These are phyloP conservation scores for Pseudohalonectria lignicola DNA, from an alignment of 2,329 filamentous ascomycete genomes.

Conservation along the genomic window DNA sequence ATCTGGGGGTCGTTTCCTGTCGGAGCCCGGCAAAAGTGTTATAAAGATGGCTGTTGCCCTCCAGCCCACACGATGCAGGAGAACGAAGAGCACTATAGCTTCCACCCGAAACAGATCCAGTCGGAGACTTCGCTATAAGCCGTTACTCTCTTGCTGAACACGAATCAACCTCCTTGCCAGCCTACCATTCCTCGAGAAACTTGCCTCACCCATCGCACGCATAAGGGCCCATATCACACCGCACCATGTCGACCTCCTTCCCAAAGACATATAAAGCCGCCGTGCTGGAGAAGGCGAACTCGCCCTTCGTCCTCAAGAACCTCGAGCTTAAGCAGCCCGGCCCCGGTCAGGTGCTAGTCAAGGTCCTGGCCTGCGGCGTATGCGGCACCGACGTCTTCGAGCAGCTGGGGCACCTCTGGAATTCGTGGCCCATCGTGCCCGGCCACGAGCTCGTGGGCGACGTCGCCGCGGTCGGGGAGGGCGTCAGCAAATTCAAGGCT, in stretches of 20 bases:
- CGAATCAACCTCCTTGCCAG: too few species aligned
- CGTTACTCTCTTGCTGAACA: too few species aligned
- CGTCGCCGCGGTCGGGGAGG: conserved; percentile 47
- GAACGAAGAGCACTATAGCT: too few species aligned
- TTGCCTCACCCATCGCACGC: too few species aligned
- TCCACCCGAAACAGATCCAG: too few species aligned
- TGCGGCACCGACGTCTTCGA: conserved; percentile 52
- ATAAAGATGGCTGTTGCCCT: too few species aligned
- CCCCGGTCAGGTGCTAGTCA: conserved; percentile 53
- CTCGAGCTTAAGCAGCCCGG: conserved; percentile 44
- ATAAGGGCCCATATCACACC: too few species aligned
- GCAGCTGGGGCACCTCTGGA: conserved; percentile 37
- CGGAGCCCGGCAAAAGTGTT: too few species aligned
- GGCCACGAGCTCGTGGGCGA: conserved; percentile 66
- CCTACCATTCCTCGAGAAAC: too few species aligned
- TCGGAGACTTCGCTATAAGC: too few species aligned
- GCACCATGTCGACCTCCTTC: conserved; percentile 21
- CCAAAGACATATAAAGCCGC: conserved; percentile 60
- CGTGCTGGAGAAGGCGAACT: conserved; percentile 40
- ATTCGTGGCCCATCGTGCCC: conserved; percentile 48
- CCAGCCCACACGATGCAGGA: too few species aligned
- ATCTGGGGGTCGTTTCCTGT: too few species aligned
- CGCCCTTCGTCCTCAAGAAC: conserved; percentile 46
- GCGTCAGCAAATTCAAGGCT: conserved; percentile 44
- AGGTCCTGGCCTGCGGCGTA: conserved; percentile 61